phyloP scores from a whole-genome alignment of 176 grass and related monocot genomes.

The Elymus sibiricus region DNA sequence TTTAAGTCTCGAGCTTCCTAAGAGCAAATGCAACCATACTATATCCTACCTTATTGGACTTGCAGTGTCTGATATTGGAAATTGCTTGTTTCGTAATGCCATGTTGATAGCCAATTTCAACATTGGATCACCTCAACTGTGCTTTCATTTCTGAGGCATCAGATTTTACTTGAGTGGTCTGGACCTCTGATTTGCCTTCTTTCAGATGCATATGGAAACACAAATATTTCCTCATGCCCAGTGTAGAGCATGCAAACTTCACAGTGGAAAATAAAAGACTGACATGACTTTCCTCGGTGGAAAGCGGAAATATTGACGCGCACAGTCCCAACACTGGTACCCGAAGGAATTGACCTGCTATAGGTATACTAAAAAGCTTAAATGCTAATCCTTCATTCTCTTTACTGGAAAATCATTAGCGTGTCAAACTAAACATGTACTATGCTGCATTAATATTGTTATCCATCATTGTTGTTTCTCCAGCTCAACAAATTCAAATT shows the following conservation, averaged over 20 bases:
- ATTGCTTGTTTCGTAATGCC: slow-evolving; percentile 29
- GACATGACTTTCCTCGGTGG: slow-evolving; percentile 87
- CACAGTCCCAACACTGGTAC: slow-evolving; percentile 59
- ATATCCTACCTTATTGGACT: slow-evolving; percentile 60
- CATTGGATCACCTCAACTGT: slow-evolving; percentile 34
- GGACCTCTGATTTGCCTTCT: slow-evolving; percentile 38
- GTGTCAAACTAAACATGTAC: background rate
- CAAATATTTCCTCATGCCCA: no score
- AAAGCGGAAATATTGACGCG: slow-evolving; percentile 53
- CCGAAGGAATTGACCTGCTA: slow-evolving; percentile 73
- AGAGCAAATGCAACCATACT: slow-evolving; percentile 44
- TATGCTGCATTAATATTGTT: background rate
- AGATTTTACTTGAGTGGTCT: slow-evolving; percentile 31
- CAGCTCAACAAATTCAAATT: background rate
- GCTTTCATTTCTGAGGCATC: slow-evolving; percentile 31
- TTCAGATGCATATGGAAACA: slow-evolving; percentile 29
- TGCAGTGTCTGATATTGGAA: slow-evolving; percentile 37
- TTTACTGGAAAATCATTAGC: background rate
- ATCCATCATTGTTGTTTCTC: no score
- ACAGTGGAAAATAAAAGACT: slow-evolving; percentile 25
- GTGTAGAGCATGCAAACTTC: no score
- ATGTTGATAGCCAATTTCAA: slow-evolving; percentile 39
- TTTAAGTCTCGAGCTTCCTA: slow-evolving; percentile 85
- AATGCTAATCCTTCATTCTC: background rate
- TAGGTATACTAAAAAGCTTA: slow-evolving; percentile 33